phyloP scores from a whole-genome alignment of 192 early-diverging fungal genomes.

The Mortierella antarctica region DNA sequence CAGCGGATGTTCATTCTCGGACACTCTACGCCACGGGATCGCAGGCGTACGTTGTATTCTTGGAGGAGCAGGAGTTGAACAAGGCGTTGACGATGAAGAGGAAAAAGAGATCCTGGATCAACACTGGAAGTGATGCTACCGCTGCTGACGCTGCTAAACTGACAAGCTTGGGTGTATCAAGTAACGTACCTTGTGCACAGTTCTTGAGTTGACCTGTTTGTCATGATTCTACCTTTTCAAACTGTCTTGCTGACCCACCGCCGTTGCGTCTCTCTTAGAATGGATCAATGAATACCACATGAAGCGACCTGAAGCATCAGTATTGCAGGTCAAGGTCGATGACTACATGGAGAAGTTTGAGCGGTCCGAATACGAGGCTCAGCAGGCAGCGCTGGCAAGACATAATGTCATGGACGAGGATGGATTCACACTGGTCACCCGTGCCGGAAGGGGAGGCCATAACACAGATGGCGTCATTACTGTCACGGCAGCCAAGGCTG shows the following conservation, averaged over 20 bases:
- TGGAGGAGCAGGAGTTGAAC: conserved; percentile 71
- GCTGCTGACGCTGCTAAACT: conserved; percentile 55
- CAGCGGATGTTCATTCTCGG: conserved; percentile 44
- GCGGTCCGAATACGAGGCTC: conserved; percentile 75
- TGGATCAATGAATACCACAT: conserved; percentile 59
- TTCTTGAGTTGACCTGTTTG: background rate
- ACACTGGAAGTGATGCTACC: conserved; percentile 47
- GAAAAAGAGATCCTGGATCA: conserved; percentile 69
- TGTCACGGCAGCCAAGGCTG: conserved; percentile 67
- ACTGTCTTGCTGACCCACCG: background rate
- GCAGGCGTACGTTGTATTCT: conserved; percentile 77
- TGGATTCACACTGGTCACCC: conserved; percentile 89
- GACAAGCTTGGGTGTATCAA: conserved; percentile 60
- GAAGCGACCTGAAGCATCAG: conserved; percentile 45
- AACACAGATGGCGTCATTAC: conserved; percentile 78
- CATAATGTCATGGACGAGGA: conserved; percentile 92
- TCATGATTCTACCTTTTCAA: background rate
- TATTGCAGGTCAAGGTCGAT: conserved; percentile 75
- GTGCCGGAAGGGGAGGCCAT: conserved; percentile 69
- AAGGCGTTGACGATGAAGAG: conserved; percentile 70
- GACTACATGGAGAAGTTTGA: conserved; percentile 82
- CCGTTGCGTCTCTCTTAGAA: conserved; percentile 14
- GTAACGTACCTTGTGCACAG: conserved; percentile 20
- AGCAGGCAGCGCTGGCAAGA: conserved; percentile 69
- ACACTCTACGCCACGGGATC: conserved; percentile 62